Conservation (phyloP, 371 early-diverging fungal species). For the Amoeboaphelidium protococcarum region DNA sequence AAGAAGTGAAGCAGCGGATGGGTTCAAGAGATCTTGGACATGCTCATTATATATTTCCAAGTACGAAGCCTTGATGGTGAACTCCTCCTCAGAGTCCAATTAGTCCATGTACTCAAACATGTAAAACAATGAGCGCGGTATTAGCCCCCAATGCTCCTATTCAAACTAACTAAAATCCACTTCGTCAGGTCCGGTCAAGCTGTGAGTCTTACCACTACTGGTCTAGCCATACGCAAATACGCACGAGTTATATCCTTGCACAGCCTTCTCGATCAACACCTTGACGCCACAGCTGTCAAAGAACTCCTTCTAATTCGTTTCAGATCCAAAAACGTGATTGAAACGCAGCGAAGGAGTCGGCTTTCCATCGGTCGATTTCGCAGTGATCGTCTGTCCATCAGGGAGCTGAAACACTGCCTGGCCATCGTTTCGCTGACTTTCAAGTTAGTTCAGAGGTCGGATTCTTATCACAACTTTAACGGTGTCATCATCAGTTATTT, state of each 20-base stretch:
- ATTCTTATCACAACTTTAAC: not conserved
- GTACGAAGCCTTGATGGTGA: constrained; percentile 14
- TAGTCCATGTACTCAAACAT: constrained; percentile 9
- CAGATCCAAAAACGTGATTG: constrained; percentile 9
- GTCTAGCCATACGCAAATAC: constrained; percentile 36
- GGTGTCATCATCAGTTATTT: not conserved
- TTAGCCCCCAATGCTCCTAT: constrained; percentile 11
- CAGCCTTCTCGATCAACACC: constrained; percentile 11
- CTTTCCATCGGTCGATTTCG: not conserved
- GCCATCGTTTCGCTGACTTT: not conserved
- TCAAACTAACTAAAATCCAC: constrained; percentile 1
- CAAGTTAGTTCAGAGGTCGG: not conserved
- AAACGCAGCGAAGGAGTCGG: constrained; percentile 8
- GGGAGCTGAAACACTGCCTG: not conserved
- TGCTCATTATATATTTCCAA: constrained; percentile 39
- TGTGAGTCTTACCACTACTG: constrained; percentile 40
- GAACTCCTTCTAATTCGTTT: constrained; percentile 7
- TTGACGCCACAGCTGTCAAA: constrained; percentile 17
- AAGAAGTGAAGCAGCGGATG: constrained; percentile 9
- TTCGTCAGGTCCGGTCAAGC: constrained; percentile 22
- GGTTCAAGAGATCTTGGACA: constrained; percentile 19
- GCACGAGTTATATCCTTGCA: constrained; percentile 20
- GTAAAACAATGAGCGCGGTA: constrained; percentile 16
- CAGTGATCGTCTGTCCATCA: not conserved
- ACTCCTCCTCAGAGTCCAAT: not conserved